A percentile compares a stretch with the other conserved stretches of the same genome.
phyloP scores from a whole-genome alignment of 345 rosid species.

The Eutrema japonicum region DNA sequence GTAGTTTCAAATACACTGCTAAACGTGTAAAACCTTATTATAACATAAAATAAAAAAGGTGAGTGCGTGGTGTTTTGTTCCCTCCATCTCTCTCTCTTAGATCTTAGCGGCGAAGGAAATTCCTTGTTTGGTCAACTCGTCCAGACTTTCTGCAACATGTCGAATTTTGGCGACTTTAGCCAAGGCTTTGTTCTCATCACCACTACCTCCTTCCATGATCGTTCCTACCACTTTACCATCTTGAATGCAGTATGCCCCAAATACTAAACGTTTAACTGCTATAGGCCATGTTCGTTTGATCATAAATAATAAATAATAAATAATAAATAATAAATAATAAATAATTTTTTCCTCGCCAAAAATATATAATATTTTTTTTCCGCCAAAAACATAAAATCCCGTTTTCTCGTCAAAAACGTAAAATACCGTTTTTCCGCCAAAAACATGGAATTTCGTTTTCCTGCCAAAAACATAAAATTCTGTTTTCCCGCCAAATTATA shows the following conservation, averaged over 20 bases:
- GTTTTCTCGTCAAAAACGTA: too few relatives aligned
- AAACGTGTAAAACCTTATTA: slow-evolving; percentile 20
- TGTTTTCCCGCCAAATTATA: too few relatives aligned
- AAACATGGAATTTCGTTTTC: too few relatives aligned
- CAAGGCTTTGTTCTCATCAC: slow-evolving; percentile 88
- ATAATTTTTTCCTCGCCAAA: too few relatives aligned
- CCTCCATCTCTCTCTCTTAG: slow-evolving; percentile 39
- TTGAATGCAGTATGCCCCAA: slow-evolving; percentile 91
- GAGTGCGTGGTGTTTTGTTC: background rate
- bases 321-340: too few relatives aligned
- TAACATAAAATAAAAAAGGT: slow-evolving; percentile 3
- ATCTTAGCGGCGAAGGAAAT: slow-evolving; percentile 83
- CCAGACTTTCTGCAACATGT: slow-evolving; percentile 65
- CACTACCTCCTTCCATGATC: slow-evolving; percentile 84
- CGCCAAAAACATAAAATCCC: too few relatives aligned
- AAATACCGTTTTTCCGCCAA: too few relatives aligned
- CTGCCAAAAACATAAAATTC: too few relatives aligned
- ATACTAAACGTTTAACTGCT: slow-evolving; percentile 8
- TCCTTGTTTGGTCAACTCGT: slow-evolving; percentile 65
- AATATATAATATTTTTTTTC: too few relatives aligned
- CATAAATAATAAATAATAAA: too few relatives aligned
- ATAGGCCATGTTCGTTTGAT: too few relatives aligned
- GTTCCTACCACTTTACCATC: slow-evolving; percentile 87
- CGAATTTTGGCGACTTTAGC: slow-evolving; percentile 82
- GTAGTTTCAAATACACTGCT: slow-evolving; percentile 25